These are phyloP conservation scores for Pythium rishiriense DNA, from an alignment of 352 stramenopile genomes.

Conservation along the genomic window DNA sequence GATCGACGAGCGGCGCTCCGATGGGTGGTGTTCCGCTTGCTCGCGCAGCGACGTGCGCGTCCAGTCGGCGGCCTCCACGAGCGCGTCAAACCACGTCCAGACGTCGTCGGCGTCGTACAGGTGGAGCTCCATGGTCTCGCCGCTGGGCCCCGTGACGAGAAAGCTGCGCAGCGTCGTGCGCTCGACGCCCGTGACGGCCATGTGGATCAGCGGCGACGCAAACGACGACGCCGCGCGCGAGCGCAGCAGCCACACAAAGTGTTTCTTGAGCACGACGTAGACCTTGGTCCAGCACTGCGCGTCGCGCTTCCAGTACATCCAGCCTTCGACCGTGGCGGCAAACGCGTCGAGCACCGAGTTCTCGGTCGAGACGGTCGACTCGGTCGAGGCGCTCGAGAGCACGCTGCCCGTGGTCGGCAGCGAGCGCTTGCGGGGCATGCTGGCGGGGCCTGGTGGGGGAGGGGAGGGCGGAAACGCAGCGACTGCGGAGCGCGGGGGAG, in stretches of 20 bases:
- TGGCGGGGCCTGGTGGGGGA: background rate
- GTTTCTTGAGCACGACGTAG: constrained; percentile 63
- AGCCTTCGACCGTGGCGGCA: constrained; percentile 42
- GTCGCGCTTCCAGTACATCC: constrained; percentile 80
- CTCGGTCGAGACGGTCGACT: constrained; percentile 32
- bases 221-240: constrained; percentile 31
- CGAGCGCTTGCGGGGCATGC: constrained; percentile 32
- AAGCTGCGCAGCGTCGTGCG: constrained; percentile 51
- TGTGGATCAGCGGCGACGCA: constrained; percentile 59
- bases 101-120: constrained; percentile 59
- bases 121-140: constrained; percentile 78
- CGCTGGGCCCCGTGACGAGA: constrained; percentile 45
- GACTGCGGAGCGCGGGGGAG: too few relatives aligned
- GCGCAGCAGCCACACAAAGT: constrained; percentile 70
- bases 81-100: constrained; percentile 61
- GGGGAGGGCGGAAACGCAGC: background rate
- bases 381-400: constrained; percentile 44
- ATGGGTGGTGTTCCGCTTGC: constrained; percentile 24
- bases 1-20: constrained; percentile 1
- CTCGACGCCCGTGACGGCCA: constrained; percentile 56
- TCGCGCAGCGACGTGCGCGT: constrained; percentile 21
- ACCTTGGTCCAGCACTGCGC: constrained; percentile 75
- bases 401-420: constrained; percentile 34
- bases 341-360: constrained; percentile 36
- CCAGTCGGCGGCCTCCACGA: constrained; percentile 50